phyloP scores from a whole-genome alignment of 139 green algal species.

The Tetradesmus obliquus region DNA sequence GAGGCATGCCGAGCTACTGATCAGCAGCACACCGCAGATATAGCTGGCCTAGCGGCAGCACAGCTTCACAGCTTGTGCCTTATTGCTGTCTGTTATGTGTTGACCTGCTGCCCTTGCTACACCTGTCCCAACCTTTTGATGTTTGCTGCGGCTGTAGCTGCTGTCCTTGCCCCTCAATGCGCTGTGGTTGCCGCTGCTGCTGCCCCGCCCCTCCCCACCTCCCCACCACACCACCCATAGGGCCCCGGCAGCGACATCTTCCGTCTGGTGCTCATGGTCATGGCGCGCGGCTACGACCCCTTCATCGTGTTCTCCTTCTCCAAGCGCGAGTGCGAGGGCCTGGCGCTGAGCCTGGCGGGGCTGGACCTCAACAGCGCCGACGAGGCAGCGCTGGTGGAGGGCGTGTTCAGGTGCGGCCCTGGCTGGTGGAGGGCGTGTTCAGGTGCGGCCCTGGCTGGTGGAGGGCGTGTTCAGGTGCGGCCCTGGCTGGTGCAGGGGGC shows the following conservation, averaged over 20 bases:
- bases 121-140: too few relatives aligned
- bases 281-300: constrained; percentile 89
- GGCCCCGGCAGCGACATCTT: constrained; percentile 83
- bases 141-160: neutral
- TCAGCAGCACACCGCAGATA: constrained; percentile 17
- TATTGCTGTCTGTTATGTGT: too few relatives aligned
- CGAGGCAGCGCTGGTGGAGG: constrained; percentile 77
- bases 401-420: constrained; percentile 76
- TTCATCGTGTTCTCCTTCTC: constrained; percentile 48
- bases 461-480: neutral
- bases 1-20: constrained; percentile 28
- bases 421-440: constrained; percentile 75
- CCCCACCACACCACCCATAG: neutral
- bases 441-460: constrained; percentile 63
- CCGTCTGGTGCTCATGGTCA: constrained; percentile 94
- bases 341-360: constrained; percentile 65
- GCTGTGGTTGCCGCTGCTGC: neutral
- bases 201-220: neutral
- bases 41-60: too few relatives aligned
- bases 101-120: too few relatives aligned
- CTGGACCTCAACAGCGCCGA: constrained; percentile 77
- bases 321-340: constrained; percentile 73
- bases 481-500: neutral
- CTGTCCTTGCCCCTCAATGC: neutral
- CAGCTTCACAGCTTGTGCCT: too few relatives aligned